A percentile compares a stretch with the other conserved stretches of the same genome.
Evolutionary conservation across 768 basidiomycete genomes (phyloP).

Genomic region (Paxillus involutus): DNA sequence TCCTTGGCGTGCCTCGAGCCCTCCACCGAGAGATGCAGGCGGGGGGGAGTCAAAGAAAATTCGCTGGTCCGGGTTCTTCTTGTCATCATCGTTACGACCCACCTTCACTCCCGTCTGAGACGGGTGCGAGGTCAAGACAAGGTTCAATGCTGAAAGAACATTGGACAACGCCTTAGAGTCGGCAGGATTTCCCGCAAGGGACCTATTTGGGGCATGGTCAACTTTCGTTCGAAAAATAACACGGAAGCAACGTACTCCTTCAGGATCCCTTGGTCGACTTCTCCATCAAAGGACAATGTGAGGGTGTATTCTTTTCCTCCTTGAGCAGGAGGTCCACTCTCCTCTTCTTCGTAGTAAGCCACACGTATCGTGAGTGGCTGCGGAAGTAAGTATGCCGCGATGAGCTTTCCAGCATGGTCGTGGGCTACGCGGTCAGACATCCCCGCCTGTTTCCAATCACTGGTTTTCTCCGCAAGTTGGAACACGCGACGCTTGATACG

Average conservation of each 20-base stretch:
- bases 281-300: constrained; percentile 33
- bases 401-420: constrained; percentile 42
- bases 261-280: constrained; percentile 37
- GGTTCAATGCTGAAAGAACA: constrained; percentile 47
- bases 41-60: constrained; percentile 40
- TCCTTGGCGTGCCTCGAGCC: constrained; percentile 54
- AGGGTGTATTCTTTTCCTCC: constrained; percentile 35
- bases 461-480: constrained; percentile 41
- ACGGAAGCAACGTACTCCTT: constrained; percentile 28
- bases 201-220: constrained; percentile 37
- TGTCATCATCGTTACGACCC: constrained; percentile 41
- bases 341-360: constrained; percentile 39
- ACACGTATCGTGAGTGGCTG: constrained; percentile 36
- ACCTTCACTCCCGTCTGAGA: constrained; percentile 42
- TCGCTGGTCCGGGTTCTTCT: constrained; percentile 34
- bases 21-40: constrained; percentile 38
- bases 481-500: constrained; percentile 44
- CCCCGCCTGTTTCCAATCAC: constrained; percentile 37
- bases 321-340: constrained; percentile 18
- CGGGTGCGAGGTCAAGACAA: constrained; percentile 44
- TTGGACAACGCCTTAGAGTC: constrained; percentile 57
- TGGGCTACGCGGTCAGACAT: constrained; percentile 43
- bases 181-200: constrained; percentile 53
- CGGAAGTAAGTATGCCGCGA: constrained; percentile 34
- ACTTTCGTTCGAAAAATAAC: background rate